phyloP scores from a whole-genome alignment of 2,329 filamentous ascomycete genomes.

The Paecilomyces formosus region DNA sequence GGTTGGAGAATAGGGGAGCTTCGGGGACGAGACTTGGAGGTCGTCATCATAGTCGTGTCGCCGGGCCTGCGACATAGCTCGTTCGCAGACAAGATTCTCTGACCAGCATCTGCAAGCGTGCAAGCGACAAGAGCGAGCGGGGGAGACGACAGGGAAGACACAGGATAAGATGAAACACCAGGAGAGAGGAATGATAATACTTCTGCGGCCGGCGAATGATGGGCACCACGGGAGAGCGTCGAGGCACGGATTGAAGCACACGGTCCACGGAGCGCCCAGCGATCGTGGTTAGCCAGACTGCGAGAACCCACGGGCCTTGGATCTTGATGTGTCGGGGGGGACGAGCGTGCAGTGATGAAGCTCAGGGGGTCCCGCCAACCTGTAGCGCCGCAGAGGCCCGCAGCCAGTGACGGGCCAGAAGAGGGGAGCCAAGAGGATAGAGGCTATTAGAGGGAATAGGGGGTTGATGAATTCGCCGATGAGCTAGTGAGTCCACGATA shows the following conservation, averaged over 20 bases:
- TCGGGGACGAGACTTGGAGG: conserved; percentile 1
- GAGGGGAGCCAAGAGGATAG: not conserved
- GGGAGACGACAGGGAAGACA: not conserved
- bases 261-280: not conserved
- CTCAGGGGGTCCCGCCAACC: not conserved
- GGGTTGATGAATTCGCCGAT: not conserved
- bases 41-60: conserved; percentile 21
- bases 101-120: conserved; percentile 3
- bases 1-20: conserved; percentile 3
- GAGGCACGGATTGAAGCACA: not conserved
- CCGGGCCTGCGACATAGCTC: conserved; percentile 28
- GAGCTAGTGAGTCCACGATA: not conserved
- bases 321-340: not conserved
- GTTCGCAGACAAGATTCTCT: conserved; percentile 10
- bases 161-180: not conserved
- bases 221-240: not conserved
- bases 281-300: not conserved
- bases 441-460: not conserved
- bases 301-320: not conserved
- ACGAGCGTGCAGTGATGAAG: conserved; percentile 2
- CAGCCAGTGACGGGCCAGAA: not conserved
- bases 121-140: conserved; percentile 6
- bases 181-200: not conserved
- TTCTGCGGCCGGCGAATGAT: conserved; percentile 1
- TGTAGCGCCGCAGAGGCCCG: not conserved